Percentiles rank a stretch among this genome's conserved stretches.
These are phyloP conservation scores for Cenococcum geophilum DNA, from an alignment of 495 filamentous ascomycete genomes.

Conservation along the genomic window DNA sequence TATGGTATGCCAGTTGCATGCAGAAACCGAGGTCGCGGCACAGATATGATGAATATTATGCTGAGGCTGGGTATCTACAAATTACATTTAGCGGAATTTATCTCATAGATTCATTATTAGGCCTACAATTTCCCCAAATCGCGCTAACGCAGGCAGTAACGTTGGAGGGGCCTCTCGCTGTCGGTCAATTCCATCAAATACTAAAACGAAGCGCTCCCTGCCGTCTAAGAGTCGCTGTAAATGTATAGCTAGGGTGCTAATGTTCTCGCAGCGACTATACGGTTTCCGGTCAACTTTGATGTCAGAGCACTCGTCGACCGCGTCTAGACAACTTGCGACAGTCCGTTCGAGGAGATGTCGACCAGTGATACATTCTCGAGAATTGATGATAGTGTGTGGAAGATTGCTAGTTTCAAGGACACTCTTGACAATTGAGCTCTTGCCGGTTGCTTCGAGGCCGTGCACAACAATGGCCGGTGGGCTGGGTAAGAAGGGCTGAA, in stretches of 20 bases:
- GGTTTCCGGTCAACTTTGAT: conserved; percentile 37
- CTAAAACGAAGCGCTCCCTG: conserved; percentile 62
- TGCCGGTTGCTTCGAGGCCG: conserved; percentile 89
- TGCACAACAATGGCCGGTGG: conserved; percentile 65
- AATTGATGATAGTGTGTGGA: conserved; percentile 66
- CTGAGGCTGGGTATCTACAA: conserved; percentile 72
- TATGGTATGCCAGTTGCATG: conserved; percentile 67
- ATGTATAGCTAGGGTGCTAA: conserved; percentile 66
- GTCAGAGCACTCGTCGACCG: conserved; percentile 33
- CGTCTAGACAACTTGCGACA: conserved; percentile 36
- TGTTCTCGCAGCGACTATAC: conserved; percentile 65
- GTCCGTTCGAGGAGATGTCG: conserved; percentile 77
- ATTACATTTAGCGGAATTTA: background rate
- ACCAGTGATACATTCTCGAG: conserved; percentile 79
- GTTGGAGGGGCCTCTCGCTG: conserved; percentile 77
- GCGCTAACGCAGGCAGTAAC: conserved; percentile 71
- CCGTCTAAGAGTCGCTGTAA: conserved; percentile 48
- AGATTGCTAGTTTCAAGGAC: conserved; percentile 53
- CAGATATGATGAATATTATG: conserved; percentile 69
- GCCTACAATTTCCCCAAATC: conserved; percentile 70
- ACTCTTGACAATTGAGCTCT: conserved; percentile 60
- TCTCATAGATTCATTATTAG: conserved; percentile 7
- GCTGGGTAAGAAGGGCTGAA: conserved; percentile 41
- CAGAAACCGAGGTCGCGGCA: conserved; percentile 64
- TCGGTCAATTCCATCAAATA: conserved; percentile 85